These are phyloP conservation scores for Diaporthe longicolla DNA, from an alignment of 2,329 filamentous ascomycete species.

Conservation along the genomic window DNA sequence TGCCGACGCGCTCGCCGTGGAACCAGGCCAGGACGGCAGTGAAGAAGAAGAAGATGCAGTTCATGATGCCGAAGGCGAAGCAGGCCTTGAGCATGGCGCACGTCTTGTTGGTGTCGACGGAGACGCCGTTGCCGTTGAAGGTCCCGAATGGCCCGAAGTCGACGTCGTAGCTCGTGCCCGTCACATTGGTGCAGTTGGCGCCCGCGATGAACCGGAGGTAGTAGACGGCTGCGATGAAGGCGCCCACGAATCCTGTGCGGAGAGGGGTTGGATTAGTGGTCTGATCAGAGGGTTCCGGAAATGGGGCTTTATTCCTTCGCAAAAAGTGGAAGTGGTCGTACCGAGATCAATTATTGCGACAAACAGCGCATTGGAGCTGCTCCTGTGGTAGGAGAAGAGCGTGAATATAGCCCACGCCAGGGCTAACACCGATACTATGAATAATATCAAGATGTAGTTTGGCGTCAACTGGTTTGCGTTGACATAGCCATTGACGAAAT, in stretches of 20 bases:
- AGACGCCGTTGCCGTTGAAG: constrained; percentile 65
- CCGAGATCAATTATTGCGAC: constrained; percentile 71
- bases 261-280: background rate
- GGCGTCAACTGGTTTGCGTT: constrained; percentile 71
- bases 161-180: constrained; percentile 65
- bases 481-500: constrained; percentile 74
- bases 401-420: constrained; percentile 76
- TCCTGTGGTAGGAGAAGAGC: constrained; percentile 76
- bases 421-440: constrained; percentile 76
- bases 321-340: background rate
- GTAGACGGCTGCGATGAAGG: constrained; percentile 74
- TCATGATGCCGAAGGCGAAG: constrained; percentile 93
- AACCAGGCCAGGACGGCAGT: constrained; percentile 79
- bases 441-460: constrained; percentile 74
- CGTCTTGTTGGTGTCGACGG: constrained; percentile 76
- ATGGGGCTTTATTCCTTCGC: too few species aligned
- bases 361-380: constrained; percentile 71
- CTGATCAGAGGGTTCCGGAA: background rate
- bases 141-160: constrained; percentile 74
- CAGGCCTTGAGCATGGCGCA: constrained; percentile 94
- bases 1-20: constrained; percentile 62
- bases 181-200: constrained; percentile 77
- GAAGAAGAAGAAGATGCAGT: constrained; percentile 83
- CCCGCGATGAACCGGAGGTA: constrained; percentile 70
- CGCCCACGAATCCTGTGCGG: constrained; percentile 66